A percentile compares a stretch with the other conserved stretches of the same genome.
Evolutionary conservation across 1,284 basidiomycete genomes (phyloP).

Genomic region (Coriolopsis trogii): DNA sequence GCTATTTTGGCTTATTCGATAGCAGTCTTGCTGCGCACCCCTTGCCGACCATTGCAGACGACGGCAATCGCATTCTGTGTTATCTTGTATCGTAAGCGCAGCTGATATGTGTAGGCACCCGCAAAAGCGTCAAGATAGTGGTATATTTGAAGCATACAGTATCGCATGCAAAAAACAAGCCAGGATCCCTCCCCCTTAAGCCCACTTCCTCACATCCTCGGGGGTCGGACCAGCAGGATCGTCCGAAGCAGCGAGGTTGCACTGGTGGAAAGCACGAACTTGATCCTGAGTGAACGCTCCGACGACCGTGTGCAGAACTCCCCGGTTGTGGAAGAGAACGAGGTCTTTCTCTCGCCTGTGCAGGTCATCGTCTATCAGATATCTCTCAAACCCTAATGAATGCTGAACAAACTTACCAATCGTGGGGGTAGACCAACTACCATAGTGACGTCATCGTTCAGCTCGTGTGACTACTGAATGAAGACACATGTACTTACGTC

Average conservation of each 20-base stretch:
- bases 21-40: no score
- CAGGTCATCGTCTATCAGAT: neutral
- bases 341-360: conserved; percentile 59
- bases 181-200: conserved; percentile 32
- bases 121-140: no score
- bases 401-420: conserved; percentile 47
- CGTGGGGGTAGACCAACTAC: conserved; percentile 64
- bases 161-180: neutral
- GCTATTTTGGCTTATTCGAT: no score
- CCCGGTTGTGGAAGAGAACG: conserved; percentile 76
- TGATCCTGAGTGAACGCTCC: conserved; percentile 74
- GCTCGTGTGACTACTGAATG: conserved; percentile 6
- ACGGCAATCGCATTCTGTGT: no score
- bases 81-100: no score
- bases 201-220: conserved; percentile 66
- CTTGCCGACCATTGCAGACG: no score
- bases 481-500: conserved; percentile 39
- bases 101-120: no score
- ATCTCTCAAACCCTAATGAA: neutral
- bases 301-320: conserved; percentile 77
- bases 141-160: neutral
- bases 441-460: neutral
- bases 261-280: conserved; percentile 81
- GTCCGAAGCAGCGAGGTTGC: conserved; percentile 78
- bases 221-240: conserved; percentile 66